These are phyloP conservation scores for Bremia lactucae DNA, from an alignment of 352 stramenopile species.

Conservation along the genomic window DNA sequence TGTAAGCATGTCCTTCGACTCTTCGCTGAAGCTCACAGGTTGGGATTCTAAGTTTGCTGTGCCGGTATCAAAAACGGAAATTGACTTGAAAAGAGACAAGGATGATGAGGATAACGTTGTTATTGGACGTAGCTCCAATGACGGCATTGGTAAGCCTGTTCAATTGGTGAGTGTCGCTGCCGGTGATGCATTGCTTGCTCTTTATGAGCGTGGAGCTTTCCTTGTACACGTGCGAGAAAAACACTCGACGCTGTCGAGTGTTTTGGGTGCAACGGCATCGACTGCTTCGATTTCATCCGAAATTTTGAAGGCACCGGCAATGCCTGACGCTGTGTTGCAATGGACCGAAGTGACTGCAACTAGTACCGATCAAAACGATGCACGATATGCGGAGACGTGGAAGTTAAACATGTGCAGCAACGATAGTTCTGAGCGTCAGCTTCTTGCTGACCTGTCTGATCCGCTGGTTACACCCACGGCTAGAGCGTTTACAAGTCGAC, in stretches of 20 bases:
- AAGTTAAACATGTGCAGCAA: slow-evolving; percentile 36
- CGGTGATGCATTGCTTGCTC: slow-evolving; percentile 49
- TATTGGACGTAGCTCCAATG: slow-evolving; percentile 13
- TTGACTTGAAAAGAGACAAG: slow-evolving; percentile 25
- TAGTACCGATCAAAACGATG: slow-evolving; percentile 19
- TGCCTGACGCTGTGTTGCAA: slow-evolving; percentile 35
- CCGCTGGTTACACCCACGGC: slow-evolving; percentile 25
- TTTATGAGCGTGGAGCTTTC: slow-evolving; percentile 54
- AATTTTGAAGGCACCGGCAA: slow-evolving; percentile 19
- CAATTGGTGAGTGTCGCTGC: slow-evolving; percentile 38
- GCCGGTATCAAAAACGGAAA: slow-evolving; percentile 38
- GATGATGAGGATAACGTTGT: slow-evolving; percentile 9
- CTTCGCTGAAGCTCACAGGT: slow-evolving; percentile 30
- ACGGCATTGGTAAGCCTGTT: slow-evolving; percentile 32
- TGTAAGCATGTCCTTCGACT: slow-evolving; percentile 28
- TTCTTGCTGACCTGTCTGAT: slow-evolving; percentile 42
- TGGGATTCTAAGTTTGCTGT: slow-evolving; percentile 76
- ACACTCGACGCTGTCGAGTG: slow-evolving; percentile 57
- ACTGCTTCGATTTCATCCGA: background rate
- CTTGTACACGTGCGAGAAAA: slow-evolving; percentile 61
- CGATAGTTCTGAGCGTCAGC: slow-evolving; percentile 37
- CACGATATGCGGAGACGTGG: slow-evolving; percentile 33
- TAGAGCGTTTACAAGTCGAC: slow-evolving; percentile 37
- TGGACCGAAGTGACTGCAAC: slow-evolving; percentile 30
- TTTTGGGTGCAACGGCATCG: slow-evolving; percentile 35